These are phyloP conservation scores for Nothophaeocryptopus gaeumannii DNA, from an alignment of 2,329 filamentous ascomycete genomes.

Conservation along the genomic window DNA sequence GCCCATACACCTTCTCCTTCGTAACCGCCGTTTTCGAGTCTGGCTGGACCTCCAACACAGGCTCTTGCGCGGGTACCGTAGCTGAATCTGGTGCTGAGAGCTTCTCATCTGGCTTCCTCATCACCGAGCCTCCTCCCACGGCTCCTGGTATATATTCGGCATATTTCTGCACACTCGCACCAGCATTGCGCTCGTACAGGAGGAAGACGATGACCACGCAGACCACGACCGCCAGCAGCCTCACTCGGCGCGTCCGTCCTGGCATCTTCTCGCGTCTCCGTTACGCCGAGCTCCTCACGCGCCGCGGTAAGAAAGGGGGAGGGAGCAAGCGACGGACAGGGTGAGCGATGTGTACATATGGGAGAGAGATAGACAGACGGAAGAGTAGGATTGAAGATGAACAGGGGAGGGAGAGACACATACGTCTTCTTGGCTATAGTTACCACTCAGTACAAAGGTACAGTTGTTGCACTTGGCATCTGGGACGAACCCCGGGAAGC, in stretches of 20 bases:
- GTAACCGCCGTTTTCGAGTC: constrained; percentile 5
- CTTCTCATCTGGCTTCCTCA: constrained; percentile 17
- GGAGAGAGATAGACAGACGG: background rate
- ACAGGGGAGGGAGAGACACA: too few species aligned
- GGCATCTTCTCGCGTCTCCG: constrained; percentile 18
- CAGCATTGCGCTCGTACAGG: constrained; percentile 25
- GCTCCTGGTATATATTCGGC: constrained; percentile 15
- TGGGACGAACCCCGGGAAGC: too few species aligned
- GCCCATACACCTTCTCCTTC: too few species aligned
- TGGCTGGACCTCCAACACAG: constrained; percentile 4
- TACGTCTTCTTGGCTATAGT: too few species aligned
- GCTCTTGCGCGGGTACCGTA: background rate
- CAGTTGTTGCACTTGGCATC: too few species aligned
- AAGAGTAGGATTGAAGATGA: too few species aligned
- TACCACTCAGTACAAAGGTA: too few species aligned
- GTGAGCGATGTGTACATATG: background rate
- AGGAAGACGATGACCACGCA: constrained; percentile 27
- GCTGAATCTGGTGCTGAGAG: background rate
- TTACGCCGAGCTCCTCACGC: background rate
- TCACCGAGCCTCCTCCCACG: constrained; percentile 22
- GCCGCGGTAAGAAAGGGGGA: background rate
- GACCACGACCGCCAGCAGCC: constrained; percentile 26
- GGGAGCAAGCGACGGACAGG: background rate
- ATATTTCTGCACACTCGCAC: constrained; percentile 10
- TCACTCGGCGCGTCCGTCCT: constrained; percentile 26